Base-by-base conservation (phyloP, 768 basidiomycete species). In the Amyloporia xantha region DNA sequence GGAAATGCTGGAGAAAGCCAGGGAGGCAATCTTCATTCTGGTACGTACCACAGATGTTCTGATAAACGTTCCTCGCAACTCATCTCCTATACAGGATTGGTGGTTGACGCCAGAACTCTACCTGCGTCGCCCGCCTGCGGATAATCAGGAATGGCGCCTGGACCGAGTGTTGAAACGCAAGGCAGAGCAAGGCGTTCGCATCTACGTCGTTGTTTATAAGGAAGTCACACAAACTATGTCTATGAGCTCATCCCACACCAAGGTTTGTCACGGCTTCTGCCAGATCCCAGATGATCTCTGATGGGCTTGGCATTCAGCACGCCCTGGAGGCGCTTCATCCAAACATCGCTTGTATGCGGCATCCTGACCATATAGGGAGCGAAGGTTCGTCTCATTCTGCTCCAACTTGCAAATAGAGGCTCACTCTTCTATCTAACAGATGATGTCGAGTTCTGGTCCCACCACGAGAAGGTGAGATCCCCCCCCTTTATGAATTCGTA, bases 91-190 rank as follows among this genome's bases (percentile, higher is more conserved):
- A 20, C 53, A 86, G 82, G 86, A 89, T 55, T 90, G 89, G 91
- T 94, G 93, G 93, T 77, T 98, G 52, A 88, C 89, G 0, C 95
- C 95, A 1, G 95, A 98, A 62, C 69, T 98, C 2, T 96, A 91
- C 68, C 83, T 98, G 30, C 84, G 95, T 45, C 87, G 96, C 10
- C 96, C 95, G 1, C 84, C 94, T 5, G 88, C 90, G 0, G 68
- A 81, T 56, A 76, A 90, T 62, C 83, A 84, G 5, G 83, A 96
- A 66, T 99, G 84, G 81, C 78, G 96, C 21, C 76, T 99, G 23
- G 96, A 99, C 63, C 70, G 81, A 27, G 62, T 98, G 11, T 73
- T 98, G 43, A 72, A 87, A 66, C 78, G 85, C 45, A 97, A 97
- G 68, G 96, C 96, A 0, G 74, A 91, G 60, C 71, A 95, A 59